phyloP scores from a whole-genome alignment of 768 basidiomycete genomes.

The Russula abietina region DNA sequence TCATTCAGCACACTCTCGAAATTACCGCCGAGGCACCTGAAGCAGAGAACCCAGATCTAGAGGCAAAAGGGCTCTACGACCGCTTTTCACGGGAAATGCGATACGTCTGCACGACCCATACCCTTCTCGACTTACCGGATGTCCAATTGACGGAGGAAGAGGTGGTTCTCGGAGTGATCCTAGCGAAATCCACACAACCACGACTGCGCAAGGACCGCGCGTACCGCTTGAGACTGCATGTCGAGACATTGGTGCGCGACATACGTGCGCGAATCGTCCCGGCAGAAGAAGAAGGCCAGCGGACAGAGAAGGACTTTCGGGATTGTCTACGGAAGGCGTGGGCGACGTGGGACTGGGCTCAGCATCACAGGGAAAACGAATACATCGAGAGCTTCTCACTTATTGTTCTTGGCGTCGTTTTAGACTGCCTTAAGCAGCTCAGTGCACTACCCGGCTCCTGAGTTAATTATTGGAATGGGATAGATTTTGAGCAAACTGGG shows the following conservation, averaged over 20 bases:
- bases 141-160: constrained; percentile 63
- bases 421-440: neutral
- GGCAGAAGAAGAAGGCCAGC: too few relatives aligned
- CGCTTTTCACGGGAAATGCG: constrained; percentile 59
- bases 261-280: constrained; percentile 30
- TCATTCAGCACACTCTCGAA: neutral
- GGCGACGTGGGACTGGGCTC: constrained; percentile 17
- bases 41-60: neutral
- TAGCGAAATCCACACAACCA: constrained; percentile 60
- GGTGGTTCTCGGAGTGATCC: constrained; percentile 68
- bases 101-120: constrained; percentile 64
- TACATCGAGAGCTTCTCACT: constrained; percentile 12
- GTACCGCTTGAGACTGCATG: constrained; percentile 57
- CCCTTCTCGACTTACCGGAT: constrained; percentile 51
- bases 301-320: neutral
- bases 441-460: neutral
- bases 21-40: constrained; percentile 41
- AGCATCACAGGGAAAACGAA: constrained; percentile 30
- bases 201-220: constrained; percentile 53
- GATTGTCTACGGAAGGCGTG: neutral
- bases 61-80: constrained; percentile 35
- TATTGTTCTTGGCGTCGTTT: neutral
- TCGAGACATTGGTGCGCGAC: constrained; percentile 47
- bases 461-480: too few relatives aligned
- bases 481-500: too few relatives aligned